These are phyloP conservation scores for Xylaria curta DNA, from an alignment of 495 filamentous ascomycete species.

Conservation along the genomic window DNA sequence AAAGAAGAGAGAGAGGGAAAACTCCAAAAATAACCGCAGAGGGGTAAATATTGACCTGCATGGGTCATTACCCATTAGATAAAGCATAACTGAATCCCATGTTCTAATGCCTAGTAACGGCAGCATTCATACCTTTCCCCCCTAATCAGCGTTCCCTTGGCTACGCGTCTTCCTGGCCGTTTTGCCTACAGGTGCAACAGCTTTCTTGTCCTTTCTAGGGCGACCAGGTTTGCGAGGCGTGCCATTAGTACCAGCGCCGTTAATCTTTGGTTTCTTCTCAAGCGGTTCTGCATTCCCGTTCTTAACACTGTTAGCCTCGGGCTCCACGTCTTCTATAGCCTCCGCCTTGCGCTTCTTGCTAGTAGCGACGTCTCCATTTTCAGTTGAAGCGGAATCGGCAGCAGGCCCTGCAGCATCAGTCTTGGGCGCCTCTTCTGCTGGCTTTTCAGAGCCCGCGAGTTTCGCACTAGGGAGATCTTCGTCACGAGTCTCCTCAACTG, in stretches of 20 bases:
- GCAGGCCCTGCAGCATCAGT: slow-evolving; percentile 27
- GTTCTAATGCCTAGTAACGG: not conserved
- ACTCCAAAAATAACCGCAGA: not conserved
- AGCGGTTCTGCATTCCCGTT: slow-evolving; percentile 29
- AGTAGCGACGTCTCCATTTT: slow-evolving; percentile 20
- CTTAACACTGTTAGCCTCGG: slow-evolving; percentile 30
- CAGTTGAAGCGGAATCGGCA: slow-evolving; percentile 19
- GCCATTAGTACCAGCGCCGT: slow-evolving; percentile 35
- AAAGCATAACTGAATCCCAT: not conserved
- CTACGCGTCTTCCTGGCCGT: slow-evolving; percentile 53
- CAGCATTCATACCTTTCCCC: not conserved
- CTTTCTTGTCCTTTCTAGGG: slow-evolving; percentile 45
- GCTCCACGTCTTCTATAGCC: slow-evolving; percentile 14
- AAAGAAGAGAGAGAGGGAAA: no score
- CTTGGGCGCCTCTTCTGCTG: slow-evolving; percentile 12
- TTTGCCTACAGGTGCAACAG: slow-evolving; percentile 41
- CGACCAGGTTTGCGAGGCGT: slow-evolving; percentile 43
- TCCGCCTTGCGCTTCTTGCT: slow-evolving; percentile 42
- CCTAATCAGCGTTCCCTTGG: slow-evolving; percentile 47
- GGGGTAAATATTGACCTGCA: not conserved
- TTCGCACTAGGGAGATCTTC: slow-evolving; percentile 29
- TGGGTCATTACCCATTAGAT: not conserved
- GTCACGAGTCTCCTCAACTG: slow-evolving; percentile 35
- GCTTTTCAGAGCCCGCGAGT: slow-evolving; percentile 17
- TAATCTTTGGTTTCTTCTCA: slow-evolving; percentile 48